These are phyloP conservation scores for Cyberlindnera suaveolens DNA, from an alignment of 805 yeast species.

Conservation along the genomic window DNA sequence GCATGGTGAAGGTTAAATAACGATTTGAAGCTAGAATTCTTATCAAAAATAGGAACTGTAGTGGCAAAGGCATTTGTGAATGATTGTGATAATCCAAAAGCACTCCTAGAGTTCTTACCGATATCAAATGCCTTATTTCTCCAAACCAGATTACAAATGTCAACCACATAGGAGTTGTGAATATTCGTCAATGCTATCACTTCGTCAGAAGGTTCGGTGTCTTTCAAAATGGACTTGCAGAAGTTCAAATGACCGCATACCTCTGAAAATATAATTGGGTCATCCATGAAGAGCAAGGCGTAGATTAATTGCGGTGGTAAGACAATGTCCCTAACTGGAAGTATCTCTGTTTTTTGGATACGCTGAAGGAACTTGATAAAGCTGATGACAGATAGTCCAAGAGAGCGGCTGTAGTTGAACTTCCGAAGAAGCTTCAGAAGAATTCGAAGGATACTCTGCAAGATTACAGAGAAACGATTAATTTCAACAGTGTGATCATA, in stretches of 20 bases:
- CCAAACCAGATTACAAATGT: slow-evolving; percentile 51
- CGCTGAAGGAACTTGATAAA: slow-evolving; percentile 9
- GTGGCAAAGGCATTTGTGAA: slow-evolving; percentile 20
- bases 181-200: slow-evolving; percentile 25
- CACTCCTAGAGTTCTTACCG: slow-evolving; percentile 25
- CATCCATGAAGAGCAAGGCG: slow-evolving; percentile 32
- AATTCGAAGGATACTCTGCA: background rate
- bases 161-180: slow-evolving; percentile 49
- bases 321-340: slow-evolving; percentile 25
- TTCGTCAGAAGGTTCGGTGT: slow-evolving; percentile 10
- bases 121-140: slow-evolving; percentile 43
- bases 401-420: slow-evolving; percentile 3
- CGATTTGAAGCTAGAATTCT: slow-evolving; percentile 16
- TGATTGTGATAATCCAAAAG: slow-evolving; percentile 27
- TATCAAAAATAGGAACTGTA: slow-evolving; percentile 21
- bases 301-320: slow-evolving; percentile 36
- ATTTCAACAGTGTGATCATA: background rate
- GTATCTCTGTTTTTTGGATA: slow-evolving; percentile 17
- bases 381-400: slow-evolving; percentile 5
- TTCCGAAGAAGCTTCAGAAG: background rate
- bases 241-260: slow-evolving; percentile 40
- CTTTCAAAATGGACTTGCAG: slow-evolving; percentile 19
- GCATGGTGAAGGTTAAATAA: slow-evolving; percentile 38
- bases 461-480: background rate
- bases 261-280: slow-evolving; percentile 40